Evolutionary conservation across 169 alveolate species (phyloP).

Genomic region (Toxoplasma gondii): DNA sequence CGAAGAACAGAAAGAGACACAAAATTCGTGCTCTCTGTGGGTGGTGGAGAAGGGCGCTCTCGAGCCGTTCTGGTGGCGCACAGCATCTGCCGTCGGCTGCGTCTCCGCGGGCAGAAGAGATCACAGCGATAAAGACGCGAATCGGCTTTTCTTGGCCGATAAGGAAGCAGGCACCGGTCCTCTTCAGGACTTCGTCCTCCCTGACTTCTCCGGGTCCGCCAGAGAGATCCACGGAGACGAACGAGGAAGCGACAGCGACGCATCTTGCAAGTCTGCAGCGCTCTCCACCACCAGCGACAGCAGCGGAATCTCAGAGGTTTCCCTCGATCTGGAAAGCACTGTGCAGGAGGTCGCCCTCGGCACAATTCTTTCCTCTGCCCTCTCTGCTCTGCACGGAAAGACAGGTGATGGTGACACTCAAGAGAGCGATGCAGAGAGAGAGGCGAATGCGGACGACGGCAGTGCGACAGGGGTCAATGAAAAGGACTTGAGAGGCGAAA

Average conservation of each 20-base stretch:
- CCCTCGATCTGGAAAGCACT: neutral
- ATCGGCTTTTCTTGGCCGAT: neutral
- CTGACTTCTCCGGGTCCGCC: neutral
- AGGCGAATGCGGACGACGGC: too few relatives aligned
- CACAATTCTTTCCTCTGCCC: neutral
- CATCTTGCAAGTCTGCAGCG: neutral
- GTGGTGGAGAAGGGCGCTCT: neutral
- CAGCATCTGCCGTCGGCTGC: neutral
- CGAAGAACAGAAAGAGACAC: neutral
- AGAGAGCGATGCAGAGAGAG: too few relatives aligned
- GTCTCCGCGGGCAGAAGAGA: neutral
- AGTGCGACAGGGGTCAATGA: too few relatives aligned
- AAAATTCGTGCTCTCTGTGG: neutral
- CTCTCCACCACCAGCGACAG: neutral
- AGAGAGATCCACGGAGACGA: neutral
- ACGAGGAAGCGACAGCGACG: neutral
- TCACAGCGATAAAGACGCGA: neutral
- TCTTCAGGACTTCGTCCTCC: neutral
- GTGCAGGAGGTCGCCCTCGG: neutral
- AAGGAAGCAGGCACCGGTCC: neutral
- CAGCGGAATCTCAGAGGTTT: neutral
- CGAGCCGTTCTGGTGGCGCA: constrained; percentile 30
- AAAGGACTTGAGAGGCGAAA: too few relatives aligned
- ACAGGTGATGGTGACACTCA: too few relatives aligned
- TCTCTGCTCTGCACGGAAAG: neutral